Evolutionary conservation across 1,139 yeast genomes (phyloP), one percentile per base, ranked within the genome.

Genomic region (Debaryomycetaceae sp.): DNA sequence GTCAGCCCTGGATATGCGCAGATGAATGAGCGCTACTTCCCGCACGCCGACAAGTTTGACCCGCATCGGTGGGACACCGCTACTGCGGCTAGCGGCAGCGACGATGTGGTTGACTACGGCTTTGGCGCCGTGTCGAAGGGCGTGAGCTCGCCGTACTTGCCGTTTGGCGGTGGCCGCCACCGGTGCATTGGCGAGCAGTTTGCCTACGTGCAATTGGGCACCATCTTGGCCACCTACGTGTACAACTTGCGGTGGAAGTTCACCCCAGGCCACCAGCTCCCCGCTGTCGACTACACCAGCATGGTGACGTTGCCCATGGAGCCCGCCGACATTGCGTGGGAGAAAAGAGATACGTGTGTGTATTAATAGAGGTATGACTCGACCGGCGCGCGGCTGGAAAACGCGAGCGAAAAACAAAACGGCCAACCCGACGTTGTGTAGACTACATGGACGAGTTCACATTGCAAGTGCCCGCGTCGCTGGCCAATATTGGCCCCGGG

Each of bases 161-260:
- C 98, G 34, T 91, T 91, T 52, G 98, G 98, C 47, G 98, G 97
- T 59, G 99, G 99, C 45, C 84, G 99, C 71, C 99, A 91, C 59
- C 83, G 98, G 66, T 91, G 99, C 65, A 88, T 91, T 52, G 99
- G 99, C 51, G 99, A 91, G 63, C 97, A 89, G 56, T 91, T 91
- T 65, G 99, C 99, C 27, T 86, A 82, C 58, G 80, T 83, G 44
- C 99, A 91, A 66, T 75, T 91, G 48, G 96, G 96, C 34, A 81
- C 94, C 34, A 71, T 91, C 40, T 67, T 93, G 53, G 65, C 88
- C 23, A 75, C 88, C 15, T 83, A 70, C 55, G 75, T 89, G 22
- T 83, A 83, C 57, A 79, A 83, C 41, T 61, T 84, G 54, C 80
- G 71, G 54, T 89, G 96, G 96, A 68, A 70, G 28, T 69, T 78